Evolutionary conservation across 176 grass and related monocot species (phyloP), one percentile per base, ranked within the genome.

Genomic region (Carex kokanica): DNA sequence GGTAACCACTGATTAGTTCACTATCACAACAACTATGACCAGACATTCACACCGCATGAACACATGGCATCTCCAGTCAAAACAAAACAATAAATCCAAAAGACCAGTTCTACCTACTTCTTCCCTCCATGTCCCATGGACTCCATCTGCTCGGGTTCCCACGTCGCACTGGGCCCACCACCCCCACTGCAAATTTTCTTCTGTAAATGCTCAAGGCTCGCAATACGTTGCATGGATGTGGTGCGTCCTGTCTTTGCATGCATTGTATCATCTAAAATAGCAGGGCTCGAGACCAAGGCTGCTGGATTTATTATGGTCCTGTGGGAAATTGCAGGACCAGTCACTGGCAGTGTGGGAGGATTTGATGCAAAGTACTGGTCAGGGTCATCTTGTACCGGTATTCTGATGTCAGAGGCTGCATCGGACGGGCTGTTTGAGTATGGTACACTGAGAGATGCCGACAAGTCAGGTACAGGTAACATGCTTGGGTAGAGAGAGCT

Each of bases 391-490:
- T 74, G 86, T 64, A 86, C 79, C 2, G 86, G 73, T 12, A 86
- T 32, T 18, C 60, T 15, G 84, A 24, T 65, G 59, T 89, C 79
- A 12, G 57, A 43, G 14, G 23, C 55, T 40, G 27, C 54, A 4
- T 88, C 64, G 21, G 75, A 68, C 41, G 32, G 32, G 16, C 86
- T 92, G 36, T 84, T 79, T 0, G 80, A 88, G 89, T 92, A 88
- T 41, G 87, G 80, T 86, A 90, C 83, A 68, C 79, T 90, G 54
- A 91, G 84, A 31, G 94, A 3, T 82, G 80, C 85, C 25, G 94
- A 91, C 65, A 92, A 89, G 56, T 91, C 86, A 17, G 87, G 86
- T 25, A 82, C 45, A 17, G 87, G 86, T 25, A 82, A 45, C 60
- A 82, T 40, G n/a, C 58, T 63, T 8, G 11, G 75, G 10, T 81